Evolutionary conservation across 2,329 filamentous ascomycete genomes (phyloP).

Genomic region (Erysiphe neolycopersici): DNA sequence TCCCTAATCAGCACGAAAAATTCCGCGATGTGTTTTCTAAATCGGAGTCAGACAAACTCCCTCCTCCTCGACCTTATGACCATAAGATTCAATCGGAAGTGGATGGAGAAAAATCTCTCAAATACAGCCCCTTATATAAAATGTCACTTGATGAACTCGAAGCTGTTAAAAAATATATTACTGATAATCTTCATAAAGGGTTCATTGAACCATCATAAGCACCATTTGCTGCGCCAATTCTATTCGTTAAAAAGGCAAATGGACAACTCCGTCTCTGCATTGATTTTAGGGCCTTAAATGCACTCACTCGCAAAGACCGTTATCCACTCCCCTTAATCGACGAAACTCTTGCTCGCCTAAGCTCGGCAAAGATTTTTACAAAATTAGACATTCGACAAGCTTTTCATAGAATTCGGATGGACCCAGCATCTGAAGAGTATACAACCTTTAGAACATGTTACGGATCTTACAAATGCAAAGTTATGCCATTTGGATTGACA

Average conservation of each 20-base stretch:
- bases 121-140: background rate
- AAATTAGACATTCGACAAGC: slow-evolving; percentile 1
- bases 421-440: background rate
- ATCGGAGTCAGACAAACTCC: background rate
- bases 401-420: slow-evolving; percentile 1
- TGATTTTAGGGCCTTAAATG: background rate
- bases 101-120: background rate
- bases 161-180: background rate
- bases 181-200: slow-evolving; percentile 1
- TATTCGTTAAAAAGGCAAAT: slow-evolving; percentile 1
- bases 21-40: background rate
- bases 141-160: background rate
- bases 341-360: background rate
- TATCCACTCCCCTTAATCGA: background rate
- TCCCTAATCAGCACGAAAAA: background rate
- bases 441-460: slow-evolving; percentile 1
- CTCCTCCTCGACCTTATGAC: background rate
- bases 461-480: slow-evolving; percentile 1
- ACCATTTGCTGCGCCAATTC: background rate
- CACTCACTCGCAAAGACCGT: background rate
- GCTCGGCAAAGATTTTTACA: background rate
- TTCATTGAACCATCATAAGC: background rate
- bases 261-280: background rate
- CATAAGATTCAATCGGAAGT: background rate
- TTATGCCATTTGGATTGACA: slow-evolving; percentile 1